Conservation (phyloP, 2,329 filamentous ascomycete genomes). For the Colletotrichum somersetense region DNA sequence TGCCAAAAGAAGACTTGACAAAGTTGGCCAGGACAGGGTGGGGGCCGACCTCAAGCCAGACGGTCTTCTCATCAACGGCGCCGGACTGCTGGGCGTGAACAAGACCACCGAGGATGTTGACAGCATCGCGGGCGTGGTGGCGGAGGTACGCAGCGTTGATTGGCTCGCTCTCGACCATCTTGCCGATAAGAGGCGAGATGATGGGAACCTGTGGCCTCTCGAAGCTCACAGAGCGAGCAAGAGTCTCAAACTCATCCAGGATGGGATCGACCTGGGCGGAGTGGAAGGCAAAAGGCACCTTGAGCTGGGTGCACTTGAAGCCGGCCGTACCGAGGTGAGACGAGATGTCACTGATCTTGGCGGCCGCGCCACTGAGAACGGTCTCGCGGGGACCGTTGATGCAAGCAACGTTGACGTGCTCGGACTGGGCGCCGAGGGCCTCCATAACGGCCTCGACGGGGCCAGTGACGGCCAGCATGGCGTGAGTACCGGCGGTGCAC, state of each 20-base stretch:
- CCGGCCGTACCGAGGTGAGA: conserved; percentile 48
- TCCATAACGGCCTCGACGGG: conserved; percentile 65
- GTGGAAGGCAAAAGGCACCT: conserved; percentile 67
- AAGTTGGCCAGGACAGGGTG: conserved; percentile 77
- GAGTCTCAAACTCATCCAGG: conserved; percentile 67
- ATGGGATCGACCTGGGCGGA: conserved; percentile 67
- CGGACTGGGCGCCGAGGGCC: conserved; percentile 58
- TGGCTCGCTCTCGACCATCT: conserved; percentile 62
- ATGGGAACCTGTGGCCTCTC: conserved; percentile 66
- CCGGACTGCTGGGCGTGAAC: conserved; percentile 64
- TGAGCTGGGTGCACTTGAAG: conserved; percentile 60
- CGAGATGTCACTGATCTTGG: conserved; percentile 60
- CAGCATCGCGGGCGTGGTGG: conserved; percentile 71
- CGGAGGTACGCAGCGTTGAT: conserved; percentile 71
- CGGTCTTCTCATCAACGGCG: conserved; percentile 71
- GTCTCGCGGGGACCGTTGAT: conserved; percentile 82
- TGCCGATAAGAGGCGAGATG: conserved; percentile 74
- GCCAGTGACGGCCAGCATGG: conserved; percentile 65
- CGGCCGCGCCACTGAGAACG: conserved; percentile 69
- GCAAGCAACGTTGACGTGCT: conserved; percentile 71
- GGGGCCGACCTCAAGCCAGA: conserved; percentile 78
- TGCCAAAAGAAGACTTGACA: conserved; percentile 70
- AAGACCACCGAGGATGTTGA: conserved; percentile 74
- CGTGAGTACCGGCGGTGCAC: conserved; percentile 75
- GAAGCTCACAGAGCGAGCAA: conserved; percentile 56